phyloP scores from a whole-genome alignment of 2,329 filamentous ascomycete species.

The Cucurbitaria berberidis region DNA sequence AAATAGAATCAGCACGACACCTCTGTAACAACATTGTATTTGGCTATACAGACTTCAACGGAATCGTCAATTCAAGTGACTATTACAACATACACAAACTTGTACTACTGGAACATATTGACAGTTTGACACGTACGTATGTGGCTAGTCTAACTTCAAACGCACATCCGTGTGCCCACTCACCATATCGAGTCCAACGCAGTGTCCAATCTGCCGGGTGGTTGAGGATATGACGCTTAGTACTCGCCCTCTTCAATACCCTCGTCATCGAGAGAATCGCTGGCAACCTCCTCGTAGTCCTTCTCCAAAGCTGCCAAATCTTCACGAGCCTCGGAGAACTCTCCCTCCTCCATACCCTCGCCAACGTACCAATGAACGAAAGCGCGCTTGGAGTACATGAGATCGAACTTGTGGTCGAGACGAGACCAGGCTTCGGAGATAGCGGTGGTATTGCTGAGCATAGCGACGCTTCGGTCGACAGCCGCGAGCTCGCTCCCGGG shows the following conservation, averaged over 20 bases:
- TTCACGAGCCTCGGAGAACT: conserved; percentile 87
- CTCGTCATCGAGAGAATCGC: conserved; percentile 68
- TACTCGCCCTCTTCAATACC: conserved; percentile 59
- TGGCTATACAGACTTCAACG: not conserved
- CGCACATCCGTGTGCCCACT: not conserved
- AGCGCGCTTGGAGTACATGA: conserved; percentile 79
- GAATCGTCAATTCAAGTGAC: not conserved
- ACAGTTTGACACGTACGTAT: conserved; percentile 5
- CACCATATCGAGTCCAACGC: conserved; percentile 20
- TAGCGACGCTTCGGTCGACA: conserved; percentile 92
- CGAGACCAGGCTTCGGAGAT: conserved; percentile 76
- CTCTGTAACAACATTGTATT: not conserved
- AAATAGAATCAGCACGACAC: not conserved
- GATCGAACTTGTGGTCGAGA: conserved; percentile 76
- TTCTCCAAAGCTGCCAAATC: conserved; percentile 84
- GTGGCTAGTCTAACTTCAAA: conserved; percentile 8
- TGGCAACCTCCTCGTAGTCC: conserved; percentile 85
- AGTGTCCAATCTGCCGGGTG: conserved; percentile 15
- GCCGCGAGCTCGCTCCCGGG: conserved; percentile 96
- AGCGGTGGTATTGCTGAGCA: conserved; percentile 77
- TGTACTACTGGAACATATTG: not conserved
- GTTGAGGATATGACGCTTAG: conserved; percentile 43
- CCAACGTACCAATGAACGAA: conserved; percentile 84
- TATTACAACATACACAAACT: too few relatives aligned
- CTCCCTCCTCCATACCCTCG: conserved; percentile 91